Base-by-base conservation (phyloP, 2,329 filamentous ascomycete species). In the Lasiodiplodia sp. region DNA sequence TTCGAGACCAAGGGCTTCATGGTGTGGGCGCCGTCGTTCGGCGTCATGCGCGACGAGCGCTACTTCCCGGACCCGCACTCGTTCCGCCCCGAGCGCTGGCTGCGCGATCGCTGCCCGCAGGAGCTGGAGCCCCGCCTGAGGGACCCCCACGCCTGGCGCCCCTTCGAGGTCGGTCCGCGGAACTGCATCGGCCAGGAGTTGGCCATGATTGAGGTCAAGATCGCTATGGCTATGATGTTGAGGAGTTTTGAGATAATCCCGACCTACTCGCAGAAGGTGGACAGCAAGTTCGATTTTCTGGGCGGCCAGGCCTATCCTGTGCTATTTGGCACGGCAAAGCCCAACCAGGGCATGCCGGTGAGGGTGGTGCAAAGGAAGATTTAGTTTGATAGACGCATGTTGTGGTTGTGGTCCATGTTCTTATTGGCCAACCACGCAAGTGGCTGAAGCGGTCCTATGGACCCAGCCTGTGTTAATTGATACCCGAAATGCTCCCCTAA, bases 141-240 rank as follows among this genome's bases (percentile, higher is more conserved):
- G 25, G 44, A 64, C 37, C 44, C 60, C 23, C 56, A 68, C 1
- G 77, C 75, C 10, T 82, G 71, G 70, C 72, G 78, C 8, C 75
- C 80, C 0, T 84, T 84, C 67, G 79, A 82, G 47, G 69, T 74
- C 5, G 82, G 82, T 0, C 75, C 77, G 1, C 70, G 80, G 3
- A 73, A 72, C 3, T 83, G 81, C 66, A 74, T 80, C 23, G 80
- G 80, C 0, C 77, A 80, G 71, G 75, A 76, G 25, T 70, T 83
- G 31, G 79, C 79, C 0, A 72, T 75, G 70, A 71, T 76, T 14
- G 78, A 82, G 71, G 67, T 82, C 28, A 77, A 75, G 65, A 69
- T 79, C 14, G 72, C 66, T 1, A 66, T 78, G 5, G 72, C 71
- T 8, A 69, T 76, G 47, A 73, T 72, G 11, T 56, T 70, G 21